A percentile compares a stretch with the other conserved stretches of the same genome.
phyloP scores from a whole-genome alignment of 2,329 filamentous ascomycete species.

The Dryadomyces quercus-mongolicae region DNA sequence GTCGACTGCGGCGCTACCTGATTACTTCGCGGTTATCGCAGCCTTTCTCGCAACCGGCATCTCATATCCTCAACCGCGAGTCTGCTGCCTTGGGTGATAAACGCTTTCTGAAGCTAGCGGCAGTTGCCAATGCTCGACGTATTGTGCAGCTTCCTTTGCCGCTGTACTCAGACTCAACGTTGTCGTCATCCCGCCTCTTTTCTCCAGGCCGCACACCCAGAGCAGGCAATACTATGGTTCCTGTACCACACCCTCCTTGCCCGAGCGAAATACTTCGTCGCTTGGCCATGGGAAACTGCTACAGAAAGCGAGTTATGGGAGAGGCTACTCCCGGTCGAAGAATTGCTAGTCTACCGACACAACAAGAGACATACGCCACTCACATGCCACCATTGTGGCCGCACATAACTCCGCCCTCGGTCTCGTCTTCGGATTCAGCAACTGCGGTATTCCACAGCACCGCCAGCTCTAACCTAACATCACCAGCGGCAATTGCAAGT shows the following conservation, averaged over 20 bases:
- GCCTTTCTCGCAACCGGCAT: slow-evolving; percentile 57
- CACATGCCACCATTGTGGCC: not conserved
- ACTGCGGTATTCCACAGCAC: not conserved
- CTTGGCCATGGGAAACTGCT: slow-evolving; percentile 52
- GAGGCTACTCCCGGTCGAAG: slow-evolving; percentile 9
- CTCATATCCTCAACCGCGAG: slow-evolving; percentile 55
- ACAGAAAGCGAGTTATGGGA: slow-evolving; percentile 34
- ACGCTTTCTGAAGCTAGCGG: slow-evolving; percentile 35
- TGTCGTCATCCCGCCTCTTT: not conserved
- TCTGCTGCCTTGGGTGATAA: slow-evolving; percentile 30
- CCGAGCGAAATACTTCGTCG: slow-evolving; percentile 41
- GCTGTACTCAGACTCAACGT: not conserved
- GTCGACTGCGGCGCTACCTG: slow-evolving; percentile 47
- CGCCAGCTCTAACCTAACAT: not conserved
- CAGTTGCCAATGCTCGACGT: slow-evolving; percentile 24
- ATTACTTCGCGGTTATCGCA: slow-evolving; percentile 59
- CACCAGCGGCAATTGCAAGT: not conserved
- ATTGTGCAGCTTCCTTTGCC: slow-evolving; percentile 6
- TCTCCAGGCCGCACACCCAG: not conserved
- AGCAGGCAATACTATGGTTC: not conserved
- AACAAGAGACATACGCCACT: not conserved
- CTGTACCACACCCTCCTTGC: not conserved
- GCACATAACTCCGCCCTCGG: not conserved
- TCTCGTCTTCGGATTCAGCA: not conserved
- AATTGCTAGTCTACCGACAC: not conserved